phyloP scores from a whole-genome alignment of 1,284 basidiomycete species.

The Amylostereum areolatum region DNA sequence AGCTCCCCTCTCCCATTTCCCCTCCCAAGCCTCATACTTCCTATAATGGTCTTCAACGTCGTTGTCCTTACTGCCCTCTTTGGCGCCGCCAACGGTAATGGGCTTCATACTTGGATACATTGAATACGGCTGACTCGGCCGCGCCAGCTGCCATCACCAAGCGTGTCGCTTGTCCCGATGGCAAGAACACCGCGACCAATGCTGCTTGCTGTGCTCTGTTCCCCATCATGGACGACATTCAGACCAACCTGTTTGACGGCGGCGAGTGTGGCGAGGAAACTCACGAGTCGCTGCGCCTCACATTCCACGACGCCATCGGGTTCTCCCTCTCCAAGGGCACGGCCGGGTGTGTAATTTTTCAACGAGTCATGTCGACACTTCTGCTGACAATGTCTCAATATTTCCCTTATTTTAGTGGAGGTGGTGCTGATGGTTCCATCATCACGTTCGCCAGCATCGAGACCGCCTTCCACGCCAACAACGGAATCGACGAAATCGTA shows the following conservation, averaged over 20 bases:
- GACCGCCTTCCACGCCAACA: slow-evolving; percentile 27
- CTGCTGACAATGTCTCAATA: not conserved
- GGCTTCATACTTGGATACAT: not conserved
- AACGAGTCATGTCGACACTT: not conserved
- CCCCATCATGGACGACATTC: not conserved
- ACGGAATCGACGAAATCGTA: slow-evolving; percentile 32
- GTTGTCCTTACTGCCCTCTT: not conserved
- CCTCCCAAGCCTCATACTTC: no score
- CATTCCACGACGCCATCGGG: not conserved
- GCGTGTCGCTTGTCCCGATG: not conserved
- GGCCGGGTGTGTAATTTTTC: not conserved
- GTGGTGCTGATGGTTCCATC: slow-evolving; percentile 36
- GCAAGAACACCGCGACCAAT: not conserved
- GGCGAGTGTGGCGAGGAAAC: not conserved
- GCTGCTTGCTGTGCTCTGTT: not conserved
- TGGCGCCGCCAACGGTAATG: not conserved
- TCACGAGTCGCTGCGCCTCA: not conserved
- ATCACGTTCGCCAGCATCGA: slow-evolving; percentile 29
- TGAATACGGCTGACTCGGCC: not conserved
- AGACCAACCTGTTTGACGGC: not conserved
- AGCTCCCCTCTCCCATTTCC: no score
- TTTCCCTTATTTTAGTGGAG: slow-evolving; percentile 4
- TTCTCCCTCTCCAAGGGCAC: not conserved
- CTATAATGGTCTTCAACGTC: not conserved
- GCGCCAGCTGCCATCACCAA: not conserved